A percentile compares a stretch with the other conserved stretches of the same genome.
Conservation (phyloP, 2,329 filamentous ascomycete species). For the Trichoderma afroharzianum region DNA sequence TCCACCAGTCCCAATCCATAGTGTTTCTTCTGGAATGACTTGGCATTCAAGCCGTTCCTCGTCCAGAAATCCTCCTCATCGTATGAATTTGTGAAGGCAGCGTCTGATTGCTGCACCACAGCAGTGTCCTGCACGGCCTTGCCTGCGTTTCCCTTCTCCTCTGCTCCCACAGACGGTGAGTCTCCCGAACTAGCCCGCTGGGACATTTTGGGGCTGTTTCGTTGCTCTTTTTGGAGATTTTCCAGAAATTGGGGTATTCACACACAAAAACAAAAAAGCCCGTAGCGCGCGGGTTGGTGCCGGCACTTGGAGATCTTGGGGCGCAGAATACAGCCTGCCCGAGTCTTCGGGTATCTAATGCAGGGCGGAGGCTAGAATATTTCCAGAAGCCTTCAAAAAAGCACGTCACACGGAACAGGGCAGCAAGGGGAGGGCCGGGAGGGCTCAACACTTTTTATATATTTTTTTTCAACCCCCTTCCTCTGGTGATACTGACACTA, state of each 20-base stretch:
- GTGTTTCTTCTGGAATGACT: constrained; percentile 34
- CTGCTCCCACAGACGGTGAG: not conserved
- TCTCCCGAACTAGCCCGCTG: constrained; percentile 8
- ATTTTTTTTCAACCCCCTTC: not conserved
- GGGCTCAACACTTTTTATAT: not conserved
- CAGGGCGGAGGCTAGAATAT: constrained; percentile 5
- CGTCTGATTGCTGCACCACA: not conserved
- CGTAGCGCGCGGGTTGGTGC: not conserved
- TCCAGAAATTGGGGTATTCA: not conserved
- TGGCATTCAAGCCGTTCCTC: constrained; percentile 34
- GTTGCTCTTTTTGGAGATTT: not conserved
- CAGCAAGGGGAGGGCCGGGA: not conserved
- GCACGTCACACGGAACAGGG: not conserved
- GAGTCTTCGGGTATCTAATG: not conserved
- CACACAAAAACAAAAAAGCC: not conserved
- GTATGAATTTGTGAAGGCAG: constrained; percentile 19
- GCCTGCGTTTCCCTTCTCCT: not conserved
- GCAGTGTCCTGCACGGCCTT: not conserved
- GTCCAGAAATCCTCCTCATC: constrained; percentile 33
- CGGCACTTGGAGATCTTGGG: constrained; percentile 2
- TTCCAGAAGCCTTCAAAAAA: not conserved
- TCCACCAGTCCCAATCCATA: constrained; percentile 32
- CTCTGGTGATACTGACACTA: not conserved
- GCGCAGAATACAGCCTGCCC: not conserved
- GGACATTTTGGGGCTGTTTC: constrained; percentile 1